A percentile compares a stretch with the other conserved stretches of the same genome.
phyloP scores from a whole-genome alignment of 2,329 filamentous ascomycete genomes.

The Fusarium secorum region DNA sequence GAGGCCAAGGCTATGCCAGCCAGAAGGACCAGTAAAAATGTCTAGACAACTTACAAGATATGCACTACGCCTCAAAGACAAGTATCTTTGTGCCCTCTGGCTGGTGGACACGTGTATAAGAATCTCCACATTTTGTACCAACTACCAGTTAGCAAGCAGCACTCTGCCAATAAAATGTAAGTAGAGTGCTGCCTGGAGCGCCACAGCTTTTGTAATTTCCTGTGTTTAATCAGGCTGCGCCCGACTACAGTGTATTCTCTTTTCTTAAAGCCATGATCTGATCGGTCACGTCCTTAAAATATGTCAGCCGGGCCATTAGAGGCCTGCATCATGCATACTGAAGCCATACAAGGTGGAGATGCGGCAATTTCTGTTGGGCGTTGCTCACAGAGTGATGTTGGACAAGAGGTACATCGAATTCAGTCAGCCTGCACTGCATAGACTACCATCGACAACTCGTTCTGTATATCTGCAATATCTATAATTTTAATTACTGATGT shows the following conservation, averaged over 20 bases:
- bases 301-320: fast-evolving
- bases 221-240: background rate
- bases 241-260: background rate
- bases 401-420: background rate
- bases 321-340: background rate
- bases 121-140: background rate
- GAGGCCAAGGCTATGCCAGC: fast-evolving
- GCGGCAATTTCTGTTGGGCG: background rate
- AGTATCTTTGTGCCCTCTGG: background rate
- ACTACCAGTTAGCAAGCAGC: too few species aligned
- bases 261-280: background rate
- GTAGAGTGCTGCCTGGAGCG: background rate
- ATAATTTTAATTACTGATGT: too few species aligned
- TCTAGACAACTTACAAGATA: background rate
- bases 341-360: background rate
- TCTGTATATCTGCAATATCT: background rate
- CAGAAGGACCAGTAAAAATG: background rate
- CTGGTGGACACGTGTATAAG: background rate
- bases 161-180: background rate
- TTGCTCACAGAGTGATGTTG: background rate
- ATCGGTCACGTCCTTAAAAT: fast-evolving
- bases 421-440: background rate
- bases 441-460: background rate
- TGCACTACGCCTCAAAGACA: background rate
- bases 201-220: background rate